These are phyloP conservation scores for Rehmannia glutinosa DNA, from an alignment of 257 asterid genomes.

Conservation along the genomic window DNA sequence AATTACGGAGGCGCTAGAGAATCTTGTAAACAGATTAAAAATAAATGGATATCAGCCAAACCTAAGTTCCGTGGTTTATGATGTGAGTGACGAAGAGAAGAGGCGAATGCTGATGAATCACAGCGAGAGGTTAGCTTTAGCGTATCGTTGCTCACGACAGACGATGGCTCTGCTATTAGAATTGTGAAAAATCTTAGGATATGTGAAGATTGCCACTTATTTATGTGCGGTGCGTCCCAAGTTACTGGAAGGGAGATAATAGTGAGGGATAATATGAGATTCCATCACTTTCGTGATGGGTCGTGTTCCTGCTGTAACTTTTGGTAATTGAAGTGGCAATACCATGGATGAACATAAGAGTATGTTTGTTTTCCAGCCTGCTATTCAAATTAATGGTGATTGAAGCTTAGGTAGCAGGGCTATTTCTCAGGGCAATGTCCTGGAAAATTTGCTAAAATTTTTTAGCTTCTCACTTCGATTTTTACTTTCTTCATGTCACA, in stretches of 20 bases:
- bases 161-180: conserved; percentile 35
- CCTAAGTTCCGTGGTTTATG: conserved; percentile 49
- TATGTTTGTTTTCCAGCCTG: neutral
- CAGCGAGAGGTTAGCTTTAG: conserved; percentile 77
- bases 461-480: too few species aligned
- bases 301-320: conserved; percentile 72
- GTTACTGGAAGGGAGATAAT: conserved; percentile 54
- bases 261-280: conserved; percentile 78
- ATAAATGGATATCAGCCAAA: conserved; percentile 53
- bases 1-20: conserved; percentile 35
- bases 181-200: conserved; percentile 79
- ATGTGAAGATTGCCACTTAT: conserved; percentile 79
- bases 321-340: conserved; percentile 43
- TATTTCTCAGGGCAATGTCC: too few species aligned
- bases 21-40: conserved; percentile 30
- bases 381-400: too few species aligned
- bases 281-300: conserved; percentile 74
- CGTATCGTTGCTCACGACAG: conserved; percentile 38
- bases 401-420: too few species aligned
- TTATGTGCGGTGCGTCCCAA: conserved; percentile 59
- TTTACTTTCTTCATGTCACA: too few species aligned
- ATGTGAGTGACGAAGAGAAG: conserved; percentile 64
- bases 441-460: too few species aligned
- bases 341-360: neutral
- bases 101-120: conserved; percentile 54